A percentile compares a stretch with the other conserved stretches of the same genome.
phyloP scores from a whole-genome alignment of 2,329 filamentous ascomycete species.

The Capronia americana region DNA sequence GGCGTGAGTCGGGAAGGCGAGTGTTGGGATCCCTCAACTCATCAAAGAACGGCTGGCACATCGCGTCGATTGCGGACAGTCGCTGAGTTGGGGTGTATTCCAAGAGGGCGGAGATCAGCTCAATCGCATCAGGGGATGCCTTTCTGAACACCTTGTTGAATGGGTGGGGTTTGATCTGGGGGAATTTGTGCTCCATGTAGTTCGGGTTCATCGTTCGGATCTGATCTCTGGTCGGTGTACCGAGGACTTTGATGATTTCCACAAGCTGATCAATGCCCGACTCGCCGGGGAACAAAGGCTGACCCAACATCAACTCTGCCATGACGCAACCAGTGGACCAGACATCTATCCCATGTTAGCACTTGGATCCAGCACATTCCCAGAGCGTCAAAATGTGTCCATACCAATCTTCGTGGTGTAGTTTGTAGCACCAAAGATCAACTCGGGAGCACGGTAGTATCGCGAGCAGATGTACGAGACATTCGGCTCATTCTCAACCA shows the following conservation, averaged over 20 bases:
- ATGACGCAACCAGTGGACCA: constrained; percentile 99
- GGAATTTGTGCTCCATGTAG: constrained; percentile 99
- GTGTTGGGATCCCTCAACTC: constrained; percentile 92
- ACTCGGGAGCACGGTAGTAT: constrained; percentile 96
- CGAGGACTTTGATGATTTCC: constrained; percentile 98
- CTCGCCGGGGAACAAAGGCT: constrained; percentile 96
- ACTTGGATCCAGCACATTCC: constrained; percentile 15
- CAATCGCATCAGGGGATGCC: constrained; percentile 89
- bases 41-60: constrained; percentile 99
- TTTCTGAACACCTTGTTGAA: constrained; percentile 99
- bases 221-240: constrained; percentile 94
- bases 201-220: constrained; percentile 99
- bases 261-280: constrained; percentile 98
- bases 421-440: constrained; percentile 98
- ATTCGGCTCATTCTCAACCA: constrained; percentile 98
- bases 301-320: constrained; percentile 98
- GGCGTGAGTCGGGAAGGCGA: constrained; percentile 90
- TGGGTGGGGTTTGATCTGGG: constrained; percentile 98
- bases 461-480: constrained; percentile 99
- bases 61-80: constrained; percentile 89
- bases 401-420: constrained; percentile 99
- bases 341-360: constrained; percentile 69
- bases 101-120: constrained; percentile 88
- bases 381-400: constrained; percentile 44
- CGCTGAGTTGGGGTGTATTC: constrained; percentile 98